A percentile compares a stretch with the other conserved stretches of the same genome.
These are phyloP conservation scores for Rhizopogon salebrosus DNA, from an alignment of 768 basidiomycete genomes.

Conservation along the genomic window DNA sequence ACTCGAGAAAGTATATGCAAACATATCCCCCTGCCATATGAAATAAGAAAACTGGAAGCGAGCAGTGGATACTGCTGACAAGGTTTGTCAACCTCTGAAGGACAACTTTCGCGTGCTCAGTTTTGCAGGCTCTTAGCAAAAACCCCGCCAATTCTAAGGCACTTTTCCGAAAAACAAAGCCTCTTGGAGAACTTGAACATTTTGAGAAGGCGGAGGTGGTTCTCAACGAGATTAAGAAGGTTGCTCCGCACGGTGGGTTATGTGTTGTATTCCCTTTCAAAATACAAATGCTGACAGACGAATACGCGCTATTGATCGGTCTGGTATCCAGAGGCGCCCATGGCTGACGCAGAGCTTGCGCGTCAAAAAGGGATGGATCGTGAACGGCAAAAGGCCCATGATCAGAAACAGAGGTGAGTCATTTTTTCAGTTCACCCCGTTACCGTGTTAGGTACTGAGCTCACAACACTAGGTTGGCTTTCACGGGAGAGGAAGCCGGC, in stretches of 20 bases:
- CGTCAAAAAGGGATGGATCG: conserved; percentile 59
- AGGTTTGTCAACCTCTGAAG: conserved; percentile 34
- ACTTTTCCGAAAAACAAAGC: conserved; percentile 77
- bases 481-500: conserved; percentile 26
- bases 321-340: conserved; percentile 47
- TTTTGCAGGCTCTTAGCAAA: conserved; percentile 59
- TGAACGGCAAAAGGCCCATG: conserved; percentile 58
- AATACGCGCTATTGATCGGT: background rate
- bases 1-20: conserved; percentile 78
- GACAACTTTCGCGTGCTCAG: background rate
- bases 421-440: background rate
- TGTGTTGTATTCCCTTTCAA: background rate
- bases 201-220: conserved; percentile 68
- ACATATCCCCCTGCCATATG: conserved; percentile 81
- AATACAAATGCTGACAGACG: background rate
- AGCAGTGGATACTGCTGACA: conserved; percentile 75
- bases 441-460: background rate
- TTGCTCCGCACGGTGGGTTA: conserved; percentile 53
- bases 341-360: conserved; percentile 60
- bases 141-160: conserved; percentile 78
- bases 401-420: conserved; percentile 65
- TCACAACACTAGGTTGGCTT: conserved; percentile 22
- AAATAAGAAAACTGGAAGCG: conserved; percentile 79
- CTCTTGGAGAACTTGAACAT: conserved; percentile 68
- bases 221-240: conserved; percentile 57